Percentiles rank a stretch among this genome's conserved stretches.
phyloP scores from a whole-genome alignment of 257 asterid genomes.

The Primulina huaijiensis region DNA sequence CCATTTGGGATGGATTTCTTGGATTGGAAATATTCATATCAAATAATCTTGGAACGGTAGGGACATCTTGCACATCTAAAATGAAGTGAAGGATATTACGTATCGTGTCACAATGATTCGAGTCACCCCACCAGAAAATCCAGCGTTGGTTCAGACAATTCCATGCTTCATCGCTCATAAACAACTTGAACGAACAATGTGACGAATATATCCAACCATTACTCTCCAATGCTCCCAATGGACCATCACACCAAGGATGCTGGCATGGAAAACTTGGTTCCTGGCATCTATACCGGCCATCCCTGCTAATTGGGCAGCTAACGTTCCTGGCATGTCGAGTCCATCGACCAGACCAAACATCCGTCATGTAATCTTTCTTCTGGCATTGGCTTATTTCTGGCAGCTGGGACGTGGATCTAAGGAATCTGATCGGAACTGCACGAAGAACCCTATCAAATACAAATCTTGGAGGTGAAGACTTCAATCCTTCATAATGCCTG shows the following conservation, averaged over 20 bases:
- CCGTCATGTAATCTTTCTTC: constrained; percentile 46
- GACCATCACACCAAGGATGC: constrained; percentile 78
- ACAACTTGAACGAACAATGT: constrained; percentile 84
- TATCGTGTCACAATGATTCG: constrained; percentile 84
- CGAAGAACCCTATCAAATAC: constrained; percentile 60
- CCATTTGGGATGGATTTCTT: constrained; percentile 47
- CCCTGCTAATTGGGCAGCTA: constrained; percentile 52
- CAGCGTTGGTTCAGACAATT: constrained; percentile 56
- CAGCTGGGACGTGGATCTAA: constrained; percentile 33
- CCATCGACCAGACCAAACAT: constrained; percentile 92
- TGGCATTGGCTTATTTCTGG: constrained; percentile 51
- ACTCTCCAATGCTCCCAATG: constrained; percentile 69
- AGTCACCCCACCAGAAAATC: constrained; percentile 99
- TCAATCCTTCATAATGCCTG: constrained; percentile 61
- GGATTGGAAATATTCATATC: constrained; percentile 83
- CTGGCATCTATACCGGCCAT: constrained; percentile 80
- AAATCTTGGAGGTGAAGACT: constrained; percentile 59
- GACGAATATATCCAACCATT: constrained; percentile 92
- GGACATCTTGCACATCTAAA: constrained; percentile 43
- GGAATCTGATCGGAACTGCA: constrained; percentile 47
- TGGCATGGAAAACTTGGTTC: constrained; percentile 57
- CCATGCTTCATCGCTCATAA: constrained; percentile 56
- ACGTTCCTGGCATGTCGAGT: constrained; percentile 73
- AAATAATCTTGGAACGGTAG: constrained; percentile 54
- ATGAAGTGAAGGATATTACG: constrained; percentile 70